phyloP scores from a whole-genome alignment of 2,329 filamentous ascomycete species.

The Trichophaea hybrida region DNA sequence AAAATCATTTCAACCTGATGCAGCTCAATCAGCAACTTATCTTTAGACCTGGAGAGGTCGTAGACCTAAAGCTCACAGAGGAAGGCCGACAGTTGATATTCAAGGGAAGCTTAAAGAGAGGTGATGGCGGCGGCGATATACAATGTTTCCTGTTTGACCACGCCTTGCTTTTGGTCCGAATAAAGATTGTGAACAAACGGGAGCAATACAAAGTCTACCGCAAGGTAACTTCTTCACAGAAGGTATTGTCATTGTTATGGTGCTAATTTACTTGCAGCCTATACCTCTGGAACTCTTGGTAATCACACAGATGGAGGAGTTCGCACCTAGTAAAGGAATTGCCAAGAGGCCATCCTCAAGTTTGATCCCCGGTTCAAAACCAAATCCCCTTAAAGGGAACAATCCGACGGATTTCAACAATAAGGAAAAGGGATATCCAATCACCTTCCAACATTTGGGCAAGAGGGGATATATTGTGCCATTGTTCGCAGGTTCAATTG shows the following conservation, averaged over 20 bases:
- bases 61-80: slow-evolving; percentile 87
- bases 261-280: slow-evolving; percentile 39
- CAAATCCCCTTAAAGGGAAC: slow-evolving; percentile 29
- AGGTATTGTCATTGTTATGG: neutral
- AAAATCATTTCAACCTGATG: slow-evolving; percentile 92
- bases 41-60: slow-evolving; percentile 76
- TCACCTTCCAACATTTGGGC: slow-evolving; percentile 90
- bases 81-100: slow-evolving; percentile 85
- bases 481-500: slow-evolving; percentile 71
- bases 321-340: slow-evolving; percentile 65
- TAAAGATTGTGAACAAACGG: slow-evolving; percentile 81
- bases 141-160: slow-evolving; percentile 95
- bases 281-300: slow-evolving; percentile 87
- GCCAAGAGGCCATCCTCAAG: slow-evolving; percentile 81
- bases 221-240: slow-evolving; percentile 35
- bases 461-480: slow-evolving; percentile 91
- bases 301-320: slow-evolving; percentile 93
- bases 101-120: slow-evolving; percentile 89
- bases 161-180: slow-evolving; percentile 76
- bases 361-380: slow-evolving; percentile 50
- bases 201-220: slow-evolving; percentile 93
- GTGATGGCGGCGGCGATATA: slow-evolving; percentile 47
- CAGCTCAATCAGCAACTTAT: slow-evolving; percentile 83
- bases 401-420: slow-evolving; percentile 21
- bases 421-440: slow-evolving; percentile 61